A percentile compares a stretch with the other conserved stretches of the same genome.
phyloP scores from a whole-genome alignment of 2,329 filamentous ascomycete species.

The Chrysoporthe puriensis region DNA sequence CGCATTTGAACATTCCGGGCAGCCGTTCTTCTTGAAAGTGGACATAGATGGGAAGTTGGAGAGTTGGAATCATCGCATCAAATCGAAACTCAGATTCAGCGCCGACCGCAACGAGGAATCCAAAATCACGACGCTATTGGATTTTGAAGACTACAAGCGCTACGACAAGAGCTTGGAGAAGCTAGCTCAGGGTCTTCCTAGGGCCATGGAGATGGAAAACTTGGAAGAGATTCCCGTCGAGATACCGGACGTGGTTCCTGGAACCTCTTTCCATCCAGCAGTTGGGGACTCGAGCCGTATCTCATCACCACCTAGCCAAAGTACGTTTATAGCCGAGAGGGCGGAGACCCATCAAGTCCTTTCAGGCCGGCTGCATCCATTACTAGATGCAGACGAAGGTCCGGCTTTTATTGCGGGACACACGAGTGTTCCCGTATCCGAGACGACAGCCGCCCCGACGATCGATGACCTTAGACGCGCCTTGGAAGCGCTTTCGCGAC shows the following conservation, averaged over 20 bases:
- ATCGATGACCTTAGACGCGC: neutral
- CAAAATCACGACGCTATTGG: slow-evolving; percentile 1
- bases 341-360: neutral
- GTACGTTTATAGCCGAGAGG: neutral
- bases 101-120: slow-evolving; percentile 19
- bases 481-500: neutral
- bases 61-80: slow-evolving; percentile 30
- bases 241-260: slow-evolving; percentile 12
- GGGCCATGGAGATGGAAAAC: slow-evolving; percentile 24
- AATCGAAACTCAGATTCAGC: slow-evolving; percentile 31
- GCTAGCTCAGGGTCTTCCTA: slow-evolving; percentile 2
- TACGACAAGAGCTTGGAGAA: slow-evolving; percentile 3
- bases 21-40: slow-evolving; percentile 38
- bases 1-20: slow-evolving; percentile 36
- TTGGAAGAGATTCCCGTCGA: slow-evolving; percentile 11
- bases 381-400: neutral
- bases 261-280: neutral
- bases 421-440: neutral
- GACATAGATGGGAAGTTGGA: slow-evolving; percentile 37
- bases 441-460: neutral
- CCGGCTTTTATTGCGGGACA: neutral
- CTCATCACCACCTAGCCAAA: neutral
- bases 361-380: neutral
- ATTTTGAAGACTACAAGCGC: slow-evolving; percentile 11
- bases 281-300: neutral